Conservation (phyloP, 805 yeast species). For the Candida coleopterorum region DNA sequence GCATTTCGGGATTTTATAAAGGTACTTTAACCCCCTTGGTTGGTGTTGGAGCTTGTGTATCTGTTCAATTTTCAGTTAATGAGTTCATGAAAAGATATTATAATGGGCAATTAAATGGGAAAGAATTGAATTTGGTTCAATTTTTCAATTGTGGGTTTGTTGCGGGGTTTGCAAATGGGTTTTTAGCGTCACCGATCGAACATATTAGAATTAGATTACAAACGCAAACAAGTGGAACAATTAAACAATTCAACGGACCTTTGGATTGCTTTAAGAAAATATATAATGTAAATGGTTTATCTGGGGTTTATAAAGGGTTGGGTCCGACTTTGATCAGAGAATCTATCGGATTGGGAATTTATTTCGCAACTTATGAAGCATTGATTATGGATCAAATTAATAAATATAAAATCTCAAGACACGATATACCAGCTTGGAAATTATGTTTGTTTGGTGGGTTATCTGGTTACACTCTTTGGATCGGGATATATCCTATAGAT, state of each 20-base stretch:
- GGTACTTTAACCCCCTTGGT: conserved; percentile 44
- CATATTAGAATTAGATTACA: conserved; percentile 92
- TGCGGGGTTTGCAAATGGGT: conserved; percentile 90
- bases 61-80: conserved; percentile 92
- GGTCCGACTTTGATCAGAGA: conserved; percentile 82
- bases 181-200: conserved; percentile 90
- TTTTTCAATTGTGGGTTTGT: conserved; percentile 80
- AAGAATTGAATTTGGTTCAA: conserved; percentile 52
- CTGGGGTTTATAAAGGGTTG: conserved; percentile 74
- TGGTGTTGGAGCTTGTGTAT: conserved; percentile 91
- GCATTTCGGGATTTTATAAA: conserved; percentile 38
- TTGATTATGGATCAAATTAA: conserved; percentile 63
- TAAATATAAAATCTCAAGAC: conserved; percentile 42
- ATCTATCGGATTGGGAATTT: conserved; percentile 81
- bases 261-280: conserved; percentile 63
- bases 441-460: conserved; percentile 84
- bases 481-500: conserved; percentile 80
- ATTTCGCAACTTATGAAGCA: conserved; percentile 88
- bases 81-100: conserved; percentile 88
- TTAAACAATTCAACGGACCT: conserved; percentile 64
- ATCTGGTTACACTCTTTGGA: conserved; percentile 91
- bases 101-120: conserved; percentile 39
- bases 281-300: conserved; percentile 46
- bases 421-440: conserved; percentile 83
- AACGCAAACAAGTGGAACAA: conserved; percentile 62